Conservation (phyloP, 345 rosid species). For the Eucalyptus pumila region DNA sequence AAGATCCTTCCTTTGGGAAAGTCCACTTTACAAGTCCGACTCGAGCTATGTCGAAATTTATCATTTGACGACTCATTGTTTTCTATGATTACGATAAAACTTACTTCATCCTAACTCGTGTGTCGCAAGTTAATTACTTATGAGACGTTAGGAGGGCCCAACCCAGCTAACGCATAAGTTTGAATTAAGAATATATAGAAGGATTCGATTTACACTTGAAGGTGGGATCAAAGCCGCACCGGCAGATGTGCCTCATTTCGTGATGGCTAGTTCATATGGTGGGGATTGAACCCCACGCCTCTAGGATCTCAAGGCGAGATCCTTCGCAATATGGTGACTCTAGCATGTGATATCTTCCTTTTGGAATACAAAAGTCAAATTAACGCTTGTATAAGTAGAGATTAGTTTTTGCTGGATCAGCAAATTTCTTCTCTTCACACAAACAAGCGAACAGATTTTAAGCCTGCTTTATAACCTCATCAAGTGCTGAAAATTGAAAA, state of each 20-base stretch:
- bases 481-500: neutral
- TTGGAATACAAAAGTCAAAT: neutral
- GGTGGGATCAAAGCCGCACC: neutral
- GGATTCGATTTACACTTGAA: neutral
- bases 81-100: neutral
- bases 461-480: neutral
- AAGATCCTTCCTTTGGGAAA: neutral
- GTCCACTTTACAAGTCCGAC: accelerated
- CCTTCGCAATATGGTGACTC: too few species aligned
- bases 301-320: neutral
- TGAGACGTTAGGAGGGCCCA: neutral
- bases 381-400: neutral
- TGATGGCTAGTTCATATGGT: too few species aligned
- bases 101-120: accelerated
- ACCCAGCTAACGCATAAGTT: neutral
- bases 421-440: neutral
- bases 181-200: neutral
- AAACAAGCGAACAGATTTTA: accelerated
- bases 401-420: neutral
- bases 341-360: too few species aligned
- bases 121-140: accelerated
- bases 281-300: neutral
- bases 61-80: too few species aligned
- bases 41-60: too few species aligned
- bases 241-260: accelerated